Conservation (phyloP, 768 basidiomycete species). For the Termitomyces sp. region DNA sequence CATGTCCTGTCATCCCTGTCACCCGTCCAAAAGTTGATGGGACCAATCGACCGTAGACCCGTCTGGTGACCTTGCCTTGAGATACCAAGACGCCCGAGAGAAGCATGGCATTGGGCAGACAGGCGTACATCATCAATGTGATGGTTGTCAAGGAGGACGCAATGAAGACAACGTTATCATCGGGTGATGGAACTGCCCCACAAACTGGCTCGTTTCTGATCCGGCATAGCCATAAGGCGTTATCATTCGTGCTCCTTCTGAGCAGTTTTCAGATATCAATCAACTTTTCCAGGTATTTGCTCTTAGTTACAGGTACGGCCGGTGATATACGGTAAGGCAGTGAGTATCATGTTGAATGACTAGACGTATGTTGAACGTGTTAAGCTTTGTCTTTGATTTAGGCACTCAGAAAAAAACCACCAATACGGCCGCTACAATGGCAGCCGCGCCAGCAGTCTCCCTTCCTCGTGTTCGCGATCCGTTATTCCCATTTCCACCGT, state of each 20-base stretch:
- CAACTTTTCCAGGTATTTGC: background rate
- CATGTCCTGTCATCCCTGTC: no score
- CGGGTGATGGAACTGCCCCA: background rate
- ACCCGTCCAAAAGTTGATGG: no score
- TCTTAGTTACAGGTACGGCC: no score
- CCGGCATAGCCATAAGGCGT: background rate
- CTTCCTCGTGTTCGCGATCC: background rate
- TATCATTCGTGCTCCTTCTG: no score
- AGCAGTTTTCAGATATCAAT: background rate
- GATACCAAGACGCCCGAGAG: background rate
- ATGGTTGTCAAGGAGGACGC: background rate
- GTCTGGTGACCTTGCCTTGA: constrained; percentile 5
- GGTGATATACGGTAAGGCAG: background rate
- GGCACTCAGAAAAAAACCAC: constrained; percentile 3
- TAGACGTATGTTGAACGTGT: background rate
- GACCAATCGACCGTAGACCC: no score
- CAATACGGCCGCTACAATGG: background rate
- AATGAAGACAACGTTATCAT: background rate
- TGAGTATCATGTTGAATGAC: background rate
- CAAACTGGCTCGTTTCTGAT: background rate
- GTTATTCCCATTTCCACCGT: background rate
- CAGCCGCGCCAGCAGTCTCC: background rate
- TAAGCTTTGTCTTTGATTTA: background rate
- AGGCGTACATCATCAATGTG: background rate
- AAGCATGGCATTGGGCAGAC: background rate